Percentiles rank a stretch among this genome's conserved stretches.
Evolutionary conservation across 1,284 basidiomycete genomes (phyloP).

Genomic region (Psilocybe mexicana): DNA sequence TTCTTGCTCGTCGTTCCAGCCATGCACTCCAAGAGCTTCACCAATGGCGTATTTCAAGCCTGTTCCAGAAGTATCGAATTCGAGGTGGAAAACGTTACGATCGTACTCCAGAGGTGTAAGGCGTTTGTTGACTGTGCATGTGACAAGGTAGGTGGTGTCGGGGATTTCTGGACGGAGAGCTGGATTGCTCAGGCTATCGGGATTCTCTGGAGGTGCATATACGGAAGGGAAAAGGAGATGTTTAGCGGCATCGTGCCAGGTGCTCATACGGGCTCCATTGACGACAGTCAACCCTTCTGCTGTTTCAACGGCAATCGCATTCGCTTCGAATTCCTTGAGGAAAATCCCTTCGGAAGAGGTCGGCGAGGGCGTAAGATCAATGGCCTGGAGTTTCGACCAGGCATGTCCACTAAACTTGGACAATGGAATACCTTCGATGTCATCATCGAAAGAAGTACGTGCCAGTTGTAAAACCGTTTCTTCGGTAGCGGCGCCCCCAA

Average conservation of each 20-base stretch:
- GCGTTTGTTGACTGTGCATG: conserved; percentile 91
- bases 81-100: conserved; percentile 98
- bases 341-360: conserved; percentile 28
- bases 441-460: conserved; percentile 40
- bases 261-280: conserved; percentile 61
- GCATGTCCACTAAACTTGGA: conserved; percentile 47
- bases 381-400: conserved; percentile 59
- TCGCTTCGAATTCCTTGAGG: conserved; percentile 66
- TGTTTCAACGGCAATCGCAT: conserved; percentile 65
- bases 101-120: conserved; percentile 95
- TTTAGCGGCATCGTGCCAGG: conserved; percentile 89
- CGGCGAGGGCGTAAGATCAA: conserved; percentile 37
- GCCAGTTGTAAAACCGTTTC: conserved; percentile 53
- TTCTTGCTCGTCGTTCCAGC: conserved; percentile 94
- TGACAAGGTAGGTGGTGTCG: conserved; percentile 93
- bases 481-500: conserved; percentile 61
- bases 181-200: conserved; percentile 55
- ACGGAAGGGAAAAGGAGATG: conserved; percentile 87
- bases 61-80: conserved; percentile 91
- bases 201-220: conserved; percentile 50
- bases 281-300: conserved; percentile 54
- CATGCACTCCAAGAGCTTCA: conserved; percentile 96
- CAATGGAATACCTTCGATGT: conserved; percentile 46
- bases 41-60: conserved; percentile 95
- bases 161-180: conserved; percentile 82